phyloP scores from a whole-genome alignment of 192 early-diverging fungal species.

The Diversispora epigaea region DNA sequence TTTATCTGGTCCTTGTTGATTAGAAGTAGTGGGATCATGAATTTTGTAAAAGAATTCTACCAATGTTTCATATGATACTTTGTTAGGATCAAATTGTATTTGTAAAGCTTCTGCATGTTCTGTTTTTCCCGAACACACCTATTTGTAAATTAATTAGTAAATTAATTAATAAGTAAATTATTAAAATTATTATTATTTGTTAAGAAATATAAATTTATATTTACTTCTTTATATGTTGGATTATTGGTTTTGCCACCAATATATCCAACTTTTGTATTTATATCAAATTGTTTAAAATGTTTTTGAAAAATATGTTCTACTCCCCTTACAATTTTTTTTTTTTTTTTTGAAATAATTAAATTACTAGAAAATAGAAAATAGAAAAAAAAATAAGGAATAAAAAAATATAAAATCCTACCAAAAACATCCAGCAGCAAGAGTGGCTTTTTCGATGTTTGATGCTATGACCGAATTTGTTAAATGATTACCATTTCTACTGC shows the following conservation, averaged over 20 bases:
- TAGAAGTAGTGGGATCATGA: slow-evolving; percentile 86
- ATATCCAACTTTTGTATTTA: slow-evolving; percentile 55
- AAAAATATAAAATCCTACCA: slow-evolving; percentile 53
- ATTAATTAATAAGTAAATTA: not conserved
- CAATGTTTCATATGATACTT: slow-evolving; percentile 72
- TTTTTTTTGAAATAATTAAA: not conserved
- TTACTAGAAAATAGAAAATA: not conserved
- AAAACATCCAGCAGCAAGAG: slow-evolving; percentile 94
- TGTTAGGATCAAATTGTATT: slow-evolving; percentile 68
- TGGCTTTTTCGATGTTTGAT: slow-evolving; percentile 55
- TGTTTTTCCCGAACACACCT: slow-evolving; percentile 73
- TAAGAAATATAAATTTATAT: too few relatives aligned
- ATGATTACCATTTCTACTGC: too few relatives aligned
- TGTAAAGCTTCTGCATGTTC: slow-evolving; percentile 84
- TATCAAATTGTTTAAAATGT: slow-evolving; percentile 45
- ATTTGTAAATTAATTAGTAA: not conserved
- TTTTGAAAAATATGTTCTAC: slow-evolving; percentile 55
- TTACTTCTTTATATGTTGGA: slow-evolving; percentile 54
- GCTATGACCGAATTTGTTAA: not conserved
- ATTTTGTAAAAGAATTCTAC: slow-evolving; percentile 81
- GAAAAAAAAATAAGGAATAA: not conserved
- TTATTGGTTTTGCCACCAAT: slow-evolving; percentile 47
- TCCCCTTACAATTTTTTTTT: slow-evolving; percentile 42
- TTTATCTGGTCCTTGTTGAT: slow-evolving; percentile 78
- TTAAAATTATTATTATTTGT: not conserved